phyloP scores from a whole-genome alignment of 1,284 basidiomycete species.

The Puccinia triticina region DNA sequence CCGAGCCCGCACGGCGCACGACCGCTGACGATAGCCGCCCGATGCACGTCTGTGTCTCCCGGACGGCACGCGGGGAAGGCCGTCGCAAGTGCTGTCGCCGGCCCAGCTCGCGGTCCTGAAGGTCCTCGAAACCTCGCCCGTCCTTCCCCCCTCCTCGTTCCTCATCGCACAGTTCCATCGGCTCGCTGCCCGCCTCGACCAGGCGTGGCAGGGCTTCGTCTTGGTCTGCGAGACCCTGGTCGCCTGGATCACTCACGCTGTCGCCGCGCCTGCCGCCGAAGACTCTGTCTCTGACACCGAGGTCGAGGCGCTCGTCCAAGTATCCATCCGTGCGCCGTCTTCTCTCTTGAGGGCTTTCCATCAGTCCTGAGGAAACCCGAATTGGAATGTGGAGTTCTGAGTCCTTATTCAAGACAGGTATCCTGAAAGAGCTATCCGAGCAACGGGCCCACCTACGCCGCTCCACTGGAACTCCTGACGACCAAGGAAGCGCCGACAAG shows the following conservation, averaged over 20 bases:
- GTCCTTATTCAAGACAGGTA: not conserved
- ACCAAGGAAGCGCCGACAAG: not conserved
- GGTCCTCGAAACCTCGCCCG: slow-evolving; percentile 1
- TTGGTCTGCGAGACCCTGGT: slow-evolving; percentile 22
- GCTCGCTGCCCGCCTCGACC: not conserved
- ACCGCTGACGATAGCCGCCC: not conserved
- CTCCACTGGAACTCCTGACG: not conserved
- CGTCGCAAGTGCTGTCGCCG: slow-evolving; percentile 24
- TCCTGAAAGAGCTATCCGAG: slow-evolving; percentile 8
- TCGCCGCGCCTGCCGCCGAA: not conserved
- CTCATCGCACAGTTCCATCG: slow-evolving; percentile 6
- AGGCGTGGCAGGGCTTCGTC: slow-evolving; percentile 32
- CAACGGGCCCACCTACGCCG: not conserved
- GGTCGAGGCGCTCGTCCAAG: not conserved
- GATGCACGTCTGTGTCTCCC: not conserved
- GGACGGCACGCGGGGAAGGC: not conserved
- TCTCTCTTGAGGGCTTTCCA: not conserved
- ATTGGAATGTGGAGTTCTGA: too few relatives aligned
- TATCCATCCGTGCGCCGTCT: not conserved
- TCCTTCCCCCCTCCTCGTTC: not conserved
- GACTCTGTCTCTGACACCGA: not conserved
- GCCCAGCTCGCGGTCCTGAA: slow-evolving; percentile 21
- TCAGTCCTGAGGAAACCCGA: too few relatives aligned
- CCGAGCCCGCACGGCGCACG: not conserved
- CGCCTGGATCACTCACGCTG: not conserved